These are phyloP conservation scores for Ophiostoma novo-ulmi DNA, from an alignment of 2,329 filamentous ascomycete species.

Conservation along the genomic window DNA sequence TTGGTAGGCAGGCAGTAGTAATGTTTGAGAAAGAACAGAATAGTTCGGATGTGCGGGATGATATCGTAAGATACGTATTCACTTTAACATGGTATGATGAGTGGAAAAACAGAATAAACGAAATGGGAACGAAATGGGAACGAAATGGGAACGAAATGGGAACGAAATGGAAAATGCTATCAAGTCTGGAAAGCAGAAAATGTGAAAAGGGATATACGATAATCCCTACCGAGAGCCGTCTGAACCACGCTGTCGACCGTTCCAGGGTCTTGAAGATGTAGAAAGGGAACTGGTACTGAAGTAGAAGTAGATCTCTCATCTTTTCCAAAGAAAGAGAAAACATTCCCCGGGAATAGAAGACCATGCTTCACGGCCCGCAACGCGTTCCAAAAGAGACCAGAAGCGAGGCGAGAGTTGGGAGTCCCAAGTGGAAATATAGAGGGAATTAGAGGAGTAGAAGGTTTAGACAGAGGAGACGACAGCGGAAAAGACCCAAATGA, in stretches of 20 bases:
- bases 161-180: background rate
- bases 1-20: background rate
- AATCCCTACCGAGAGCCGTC: conserved; percentile 5
- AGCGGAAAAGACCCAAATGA: background rate
- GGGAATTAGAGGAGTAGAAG: background rate
- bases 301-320: background rate
- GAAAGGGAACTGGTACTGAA: background rate
- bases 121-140: no score
- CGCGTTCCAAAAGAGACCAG: conserved; percentile 6
- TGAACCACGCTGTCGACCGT: conserved; percentile 8
- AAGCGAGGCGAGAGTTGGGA: conserved; percentile 8
- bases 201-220: background rate
- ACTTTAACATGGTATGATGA: background rate
- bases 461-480: no score
- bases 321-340: background rate
- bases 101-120: background rate
- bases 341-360: background rate
- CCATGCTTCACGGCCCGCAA: conserved; percentile 9
- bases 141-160: no score
- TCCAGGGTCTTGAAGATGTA: conserved; percentile 11
- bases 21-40: background rate
- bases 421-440: background rate
- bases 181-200: background rate
- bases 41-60: background rate
- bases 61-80: background rate